phyloP scores from a whole-genome alignment of 345 rosid genomes.

The Psidium friedrichsthalianum region DNA sequence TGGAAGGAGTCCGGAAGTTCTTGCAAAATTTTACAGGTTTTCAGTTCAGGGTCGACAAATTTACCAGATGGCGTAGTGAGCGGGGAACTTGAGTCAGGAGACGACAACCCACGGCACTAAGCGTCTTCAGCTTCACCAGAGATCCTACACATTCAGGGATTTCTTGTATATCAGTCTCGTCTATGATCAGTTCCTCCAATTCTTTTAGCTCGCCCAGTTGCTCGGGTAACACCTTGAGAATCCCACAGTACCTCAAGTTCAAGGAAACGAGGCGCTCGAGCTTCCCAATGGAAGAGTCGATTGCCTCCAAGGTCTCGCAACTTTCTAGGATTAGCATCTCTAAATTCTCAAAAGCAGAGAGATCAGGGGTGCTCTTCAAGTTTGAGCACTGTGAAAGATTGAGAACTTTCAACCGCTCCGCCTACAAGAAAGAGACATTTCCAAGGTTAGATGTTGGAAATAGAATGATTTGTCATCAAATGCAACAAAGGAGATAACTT shows the following conservation, averaged over 20 bases:
- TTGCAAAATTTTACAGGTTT: background rate
- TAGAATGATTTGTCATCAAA: no score
- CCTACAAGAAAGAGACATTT: background rate
- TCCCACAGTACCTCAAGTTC: background rate
- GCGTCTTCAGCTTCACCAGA: background rate
- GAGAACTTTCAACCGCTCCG: background rate
- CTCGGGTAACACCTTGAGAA: background rate
- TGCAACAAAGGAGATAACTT: background rate
- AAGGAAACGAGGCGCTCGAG: background rate
- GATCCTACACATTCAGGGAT: background rate
- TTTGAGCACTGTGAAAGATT: background rate
- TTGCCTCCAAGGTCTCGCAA: background rate
- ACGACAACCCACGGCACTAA: background rate
- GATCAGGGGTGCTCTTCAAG: background rate
- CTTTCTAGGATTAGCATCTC: background rate
- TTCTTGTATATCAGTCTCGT: background rate
- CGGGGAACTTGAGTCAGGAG: background rate
- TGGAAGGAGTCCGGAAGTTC: background rate
- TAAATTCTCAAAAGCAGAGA: background rate
- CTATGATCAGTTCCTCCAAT: background rate
- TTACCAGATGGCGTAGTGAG: background rate
- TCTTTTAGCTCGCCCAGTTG: background rate
- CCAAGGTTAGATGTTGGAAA: background rate
- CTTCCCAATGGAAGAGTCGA: background rate
- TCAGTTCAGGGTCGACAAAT: background rate